Percentiles rank a stretch among this genome's conserved stretches.
These are phyloP conservation scores for Porcisia deanei DNA, from an alignment of 208 protist genomes.

Conservation along the genomic window DNA sequence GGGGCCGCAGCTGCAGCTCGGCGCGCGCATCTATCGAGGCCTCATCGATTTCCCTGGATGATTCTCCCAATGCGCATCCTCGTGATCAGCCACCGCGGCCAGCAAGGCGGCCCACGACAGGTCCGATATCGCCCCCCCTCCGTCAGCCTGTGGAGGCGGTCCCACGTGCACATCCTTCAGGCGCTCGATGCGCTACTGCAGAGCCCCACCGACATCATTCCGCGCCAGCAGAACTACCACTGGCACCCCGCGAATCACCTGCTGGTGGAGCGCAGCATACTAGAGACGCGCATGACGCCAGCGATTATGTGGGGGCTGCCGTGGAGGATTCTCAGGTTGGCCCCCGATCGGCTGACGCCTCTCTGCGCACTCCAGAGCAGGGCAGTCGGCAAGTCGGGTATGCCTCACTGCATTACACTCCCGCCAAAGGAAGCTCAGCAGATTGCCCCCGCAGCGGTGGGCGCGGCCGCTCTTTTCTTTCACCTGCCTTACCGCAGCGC, in stretches of 20 bases:
- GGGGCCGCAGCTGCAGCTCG: not conserved
- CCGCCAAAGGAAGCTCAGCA: not conserved
- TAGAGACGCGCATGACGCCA: not conserved
- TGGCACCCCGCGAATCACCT: not conserved
- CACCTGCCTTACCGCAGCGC: conserved; percentile 12
- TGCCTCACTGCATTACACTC: conserved; percentile 18
- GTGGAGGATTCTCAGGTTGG: conserved; percentile 1
- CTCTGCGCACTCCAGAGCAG: conserved; percentile 5
- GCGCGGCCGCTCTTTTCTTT: not conserved
- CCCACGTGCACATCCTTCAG: not conserved
- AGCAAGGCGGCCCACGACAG: not conserved
- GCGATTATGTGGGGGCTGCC: not conserved
- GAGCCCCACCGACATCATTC: not conserved
- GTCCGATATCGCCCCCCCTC: not conserved
- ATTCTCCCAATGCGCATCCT: not conserved
- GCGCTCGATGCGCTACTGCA: not conserved
- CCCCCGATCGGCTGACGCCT: not conserved
- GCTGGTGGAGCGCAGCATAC: not conserved
- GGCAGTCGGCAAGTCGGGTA: conserved; percentile 6
- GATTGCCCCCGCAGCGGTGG: not conserved
- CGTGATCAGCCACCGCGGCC: conserved; percentile 2
- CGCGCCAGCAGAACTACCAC: not conserved
- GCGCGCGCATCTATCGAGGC: not conserved
- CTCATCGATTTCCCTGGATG: not conserved
- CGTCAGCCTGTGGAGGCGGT: not conserved